Evolutionary conservation across 2,329 filamentous ascomycete genomes (phyloP).

Genomic region (Talaromyces pinophilus): DNA sequence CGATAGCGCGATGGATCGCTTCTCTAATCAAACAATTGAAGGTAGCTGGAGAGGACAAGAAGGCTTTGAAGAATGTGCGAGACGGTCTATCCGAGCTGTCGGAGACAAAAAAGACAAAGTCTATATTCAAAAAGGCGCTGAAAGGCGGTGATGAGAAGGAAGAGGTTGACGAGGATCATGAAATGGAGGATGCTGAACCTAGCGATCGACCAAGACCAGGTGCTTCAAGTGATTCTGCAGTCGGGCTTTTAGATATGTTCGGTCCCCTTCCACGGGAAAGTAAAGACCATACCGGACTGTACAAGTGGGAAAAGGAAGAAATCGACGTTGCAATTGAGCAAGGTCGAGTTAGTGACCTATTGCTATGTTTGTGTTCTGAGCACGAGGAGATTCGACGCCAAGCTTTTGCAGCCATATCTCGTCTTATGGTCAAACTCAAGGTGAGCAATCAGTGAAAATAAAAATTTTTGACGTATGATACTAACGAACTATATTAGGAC

Average conservation of each 20-base stretch:
- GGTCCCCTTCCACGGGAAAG: constrained; percentile 50
- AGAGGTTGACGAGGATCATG: constrained; percentile 17
- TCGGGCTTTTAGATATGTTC: constrained; percentile 57
- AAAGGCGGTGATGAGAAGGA: constrained; percentile 32
- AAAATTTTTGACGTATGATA: constrained; percentile 9
- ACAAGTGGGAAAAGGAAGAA: constrained; percentile 72
- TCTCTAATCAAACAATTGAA: constrained; percentile 58
- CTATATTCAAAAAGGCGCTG: constrained; percentile 40
- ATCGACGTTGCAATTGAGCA: constrained; percentile 78
- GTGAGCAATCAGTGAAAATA: constrained; percentile 31
- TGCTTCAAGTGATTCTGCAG: constrained; percentile 18
- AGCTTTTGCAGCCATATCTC: constrained; percentile 51
- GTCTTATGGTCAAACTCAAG: constrained; percentile 53
- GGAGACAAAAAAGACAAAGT: constrained; percentile 40
- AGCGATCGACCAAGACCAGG: constrained; percentile 16
- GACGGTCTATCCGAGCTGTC: constrained; percentile 46
- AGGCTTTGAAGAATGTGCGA: constrained; percentile 49
- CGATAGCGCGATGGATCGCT: constrained; percentile 61
- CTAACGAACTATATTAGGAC: constrained; percentile 44
- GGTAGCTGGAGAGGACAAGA: constrained; percentile 54
- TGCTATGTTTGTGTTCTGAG: constrained; percentile 73
- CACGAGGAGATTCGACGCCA: constrained; percentile 77
- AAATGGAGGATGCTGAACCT: constrained; percentile 24
- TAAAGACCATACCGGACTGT: constrained; percentile 49
- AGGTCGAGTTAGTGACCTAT: constrained; percentile 67